Evolutionary conservation across 306 rosid genomes (phyloP), one percentile per base, ranked within the genome.

Genomic region (Sindora glabra): DNA sequence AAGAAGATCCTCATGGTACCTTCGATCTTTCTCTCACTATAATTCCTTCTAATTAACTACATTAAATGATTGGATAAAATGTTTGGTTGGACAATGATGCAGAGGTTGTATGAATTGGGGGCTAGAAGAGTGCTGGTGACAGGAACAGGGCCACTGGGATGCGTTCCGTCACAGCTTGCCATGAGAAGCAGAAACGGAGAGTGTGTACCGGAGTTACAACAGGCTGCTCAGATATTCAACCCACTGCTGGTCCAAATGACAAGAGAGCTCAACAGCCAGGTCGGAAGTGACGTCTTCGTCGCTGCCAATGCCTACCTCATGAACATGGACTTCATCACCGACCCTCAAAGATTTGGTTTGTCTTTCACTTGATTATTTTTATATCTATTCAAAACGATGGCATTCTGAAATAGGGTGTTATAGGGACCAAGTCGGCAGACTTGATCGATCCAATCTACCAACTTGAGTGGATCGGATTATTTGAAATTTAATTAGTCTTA

Each of bases 81-180:
- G n/a, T n/a, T n/a, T n/a, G n/a, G n/a, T n/a, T n/a, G n/a, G n/a
- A n/a, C n/a, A n/a, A n/a, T n/a, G n/a, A n/a, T 60, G 59, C 51
- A 78, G 83, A 75, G 67, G 11, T 3, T 81, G 34, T 67, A 59
- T 41, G 73, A 75, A 18, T 59, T 78, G 60, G 91, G 83, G n/a
- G 87, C 66, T 12, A 70, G 79, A 1, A 81, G 81, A 34, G 87
- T 84, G 23, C 14, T 84, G 23, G 87, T 84, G 36, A 81, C 85
- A 0, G 87, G 87, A 25, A 73, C 83, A 1, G 87, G 87, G 1
- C 84, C 87, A 39, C 12, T 84, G 14, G 87, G 87, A 0, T 77
- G 87, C 24, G 70, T 51, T n/a, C 83, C 83, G 5, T 41, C 82
- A 6, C 74, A 69, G 10, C 53, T 84, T 23, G 84, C 90, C 21